Evolutionary conservation across 768 basidiomycete species (phyloP), one percentile per base, ranked within the genome.

Genomic region (Strobilomyces confusus): DNA sequence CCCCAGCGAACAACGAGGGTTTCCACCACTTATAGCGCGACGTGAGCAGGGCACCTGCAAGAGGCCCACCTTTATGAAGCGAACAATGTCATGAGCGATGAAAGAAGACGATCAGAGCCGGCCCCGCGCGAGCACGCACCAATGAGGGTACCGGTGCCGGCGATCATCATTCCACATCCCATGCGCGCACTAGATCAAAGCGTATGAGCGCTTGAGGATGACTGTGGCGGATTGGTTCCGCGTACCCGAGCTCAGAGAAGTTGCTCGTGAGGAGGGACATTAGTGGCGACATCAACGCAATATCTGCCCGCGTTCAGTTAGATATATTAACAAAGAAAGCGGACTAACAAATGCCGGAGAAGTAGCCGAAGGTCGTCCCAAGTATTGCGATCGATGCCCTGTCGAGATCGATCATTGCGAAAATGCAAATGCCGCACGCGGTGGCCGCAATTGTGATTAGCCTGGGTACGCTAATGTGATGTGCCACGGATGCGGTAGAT

Each of bases 41-140:
- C 0, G 80, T 75, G 5, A 86, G 74, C n/a, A 85, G 63, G 0
- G 79, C 78, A 1, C 84, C 83, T n/a, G 76, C 72, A 38, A 84
- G 73, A 1, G 84, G 83, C 0, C 79, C 77, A 6, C 81, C 82
- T 77, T 48, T 17, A 7, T 1, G 19, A 7, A 9, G 34, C 33
- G 33, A 34, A 14, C 9, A 15, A 34, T 34, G 33, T 7, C 33
- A 23, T 38, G 40, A 4, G 36, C 22, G 11, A 43, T 25, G 6
- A n/a, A n/a, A n/a, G n/a, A n/a, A n/a, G n/a, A n/a, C 9, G 34
- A 26, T 22, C n/a, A n/a, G 25, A 33, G 19, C 9, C 44, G 2
- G 20, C 30, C 14, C 19, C 23, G 17, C 9, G 4, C 7, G 8
- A 30, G 17, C 63, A 70, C 57, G 26, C 56, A 59, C 57, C 56